Evolutionary conservation across 768 basidiomycete genomes (phyloP), one percentile per base, ranked within the genome.

Genomic region (Tylopilus intermedius): DNA sequence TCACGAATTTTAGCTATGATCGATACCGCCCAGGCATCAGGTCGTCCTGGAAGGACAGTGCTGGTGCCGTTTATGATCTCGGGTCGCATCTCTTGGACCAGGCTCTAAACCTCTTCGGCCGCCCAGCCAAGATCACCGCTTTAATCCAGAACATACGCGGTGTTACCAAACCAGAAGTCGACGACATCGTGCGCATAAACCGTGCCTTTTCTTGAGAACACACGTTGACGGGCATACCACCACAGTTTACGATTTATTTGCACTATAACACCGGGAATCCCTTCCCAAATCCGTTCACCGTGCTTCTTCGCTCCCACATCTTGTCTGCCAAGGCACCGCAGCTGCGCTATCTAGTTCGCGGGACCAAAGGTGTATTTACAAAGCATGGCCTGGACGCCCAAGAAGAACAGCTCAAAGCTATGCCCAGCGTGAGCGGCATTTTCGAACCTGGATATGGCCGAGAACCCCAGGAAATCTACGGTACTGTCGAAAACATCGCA

Each of bases 31-130:
- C 76, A 24, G 74, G 70, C 1, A 65, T 84, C 30, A 86, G 85
- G 59, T 80, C 83, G 11, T 80, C 82, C 0, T 95, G 91, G 92
- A 93, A 92, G 67, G 90, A 92, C 54, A 67, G 77, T 29, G 73
- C 80, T 1, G 88, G 89, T 4, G 74, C 79, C 26, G 80, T 83
- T 2, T 94, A 83, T 66, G 90, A 94, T 66, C 76, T 94, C 21
- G 90, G 88, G 5, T 71, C 86, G 8, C 90, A 94, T 66, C 75
- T 91, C 26, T 80, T 92, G 57, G 89, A 92, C 70, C 89, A 92
- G 67, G 75, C 80, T 5, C 71, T 92, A 29, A 73, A 74, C 9
- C 76, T 94, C 39, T 93, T 93, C 62, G 92, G 91, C 35, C 74
- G 81, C 45, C 91, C 92, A 0, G 63, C 75, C 30, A 80, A 68